Evolutionary conservation across 495 filamentous ascomycete genomes (phyloP).

Genomic region (Cenococcum geophilum): DNA sequence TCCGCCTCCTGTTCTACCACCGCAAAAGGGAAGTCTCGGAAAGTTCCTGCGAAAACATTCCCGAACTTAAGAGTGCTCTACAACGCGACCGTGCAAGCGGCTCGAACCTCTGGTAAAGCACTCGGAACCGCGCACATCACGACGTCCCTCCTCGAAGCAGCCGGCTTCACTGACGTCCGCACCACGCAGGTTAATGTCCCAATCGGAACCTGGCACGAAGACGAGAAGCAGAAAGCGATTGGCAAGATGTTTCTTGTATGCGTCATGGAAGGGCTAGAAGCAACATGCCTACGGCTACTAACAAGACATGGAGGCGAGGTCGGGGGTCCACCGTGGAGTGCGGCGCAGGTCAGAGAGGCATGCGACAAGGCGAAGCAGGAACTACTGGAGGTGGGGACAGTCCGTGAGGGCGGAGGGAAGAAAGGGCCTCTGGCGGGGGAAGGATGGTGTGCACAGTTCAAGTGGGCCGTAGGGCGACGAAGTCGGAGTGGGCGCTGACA

Average conservation of each 20-base stretch:
- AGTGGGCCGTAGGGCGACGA: constrained; percentile 27
- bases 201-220: constrained; percentile 50
- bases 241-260: constrained; percentile 63
- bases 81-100: constrained; percentile 35
- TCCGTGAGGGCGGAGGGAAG: background rate
- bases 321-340: constrained; percentile 13
- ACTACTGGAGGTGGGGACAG: constrained; percentile 13
- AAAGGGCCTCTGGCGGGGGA: background rate
- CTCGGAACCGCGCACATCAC: constrained; percentile 52
- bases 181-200: constrained; percentile 53
- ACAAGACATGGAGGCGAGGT: constrained; percentile 36
- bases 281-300: constrained; percentile 53
- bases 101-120: constrained; percentile 42
- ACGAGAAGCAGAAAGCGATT: constrained; percentile 45
- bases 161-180: constrained; percentile 58
- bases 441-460: constrained; percentile 27
- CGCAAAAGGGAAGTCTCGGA: constrained; percentile 36
- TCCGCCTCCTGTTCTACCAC: constrained; percentile 36
- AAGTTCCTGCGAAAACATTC: background rate
- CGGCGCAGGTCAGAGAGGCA: constrained; percentile 13
- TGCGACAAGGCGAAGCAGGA: constrained; percentile 22
- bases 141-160: constrained; percentile 44
- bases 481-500: background rate
- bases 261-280: constrained; percentile 60
- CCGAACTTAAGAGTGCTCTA: constrained; percentile 14